Percentiles rank a stretch among this genome's conserved stretches.
Conservation (phyloP, 345 rosid species). For the Euphorbia lathyris region DNA sequence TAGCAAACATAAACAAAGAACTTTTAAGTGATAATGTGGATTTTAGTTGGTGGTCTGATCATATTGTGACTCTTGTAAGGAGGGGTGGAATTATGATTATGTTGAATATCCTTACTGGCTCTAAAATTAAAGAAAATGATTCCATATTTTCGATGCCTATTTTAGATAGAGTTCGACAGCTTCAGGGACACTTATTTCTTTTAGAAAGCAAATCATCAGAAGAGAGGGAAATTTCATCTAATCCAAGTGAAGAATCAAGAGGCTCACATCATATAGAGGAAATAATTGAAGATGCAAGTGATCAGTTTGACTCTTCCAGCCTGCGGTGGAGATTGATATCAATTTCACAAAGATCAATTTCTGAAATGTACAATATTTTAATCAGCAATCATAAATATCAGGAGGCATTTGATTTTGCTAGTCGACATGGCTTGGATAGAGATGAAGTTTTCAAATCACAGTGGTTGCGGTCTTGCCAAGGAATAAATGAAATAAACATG, state of each 20-base stretch:
- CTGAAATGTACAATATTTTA: slow-evolving; percentile 75
- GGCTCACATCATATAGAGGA: slow-evolving; percentile 28
- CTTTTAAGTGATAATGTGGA: slow-evolving; percentile 48
- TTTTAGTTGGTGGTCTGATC: slow-evolving; percentile 95
- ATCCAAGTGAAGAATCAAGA: slow-evolving; percentile 29
- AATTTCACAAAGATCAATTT: slow-evolving; percentile 68
- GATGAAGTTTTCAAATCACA: slow-evolving; percentile 77
- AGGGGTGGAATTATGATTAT: slow-evolving; percentile 49
- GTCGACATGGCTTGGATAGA: slow-evolving; percentile 67
- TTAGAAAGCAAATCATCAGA: slow-evolving; percentile 51
- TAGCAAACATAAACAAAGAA: slow-evolving; percentile 24
- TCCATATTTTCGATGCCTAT: slow-evolving; percentile 54
- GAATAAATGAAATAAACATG: slow-evolving; percentile 51
- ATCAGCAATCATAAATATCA: slow-evolving; percentile 55
- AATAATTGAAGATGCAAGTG: slow-evolving; percentile 29
- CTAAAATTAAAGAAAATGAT: slow-evolving; percentile 49
- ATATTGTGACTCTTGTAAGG: slow-evolving; percentile 56
- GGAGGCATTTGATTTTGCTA: slow-evolving; percentile 77
- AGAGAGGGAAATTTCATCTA: slow-evolving; percentile 28
- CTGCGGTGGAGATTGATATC: slow-evolving; percentile 71
- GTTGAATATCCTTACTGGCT: slow-evolving; percentile 53
- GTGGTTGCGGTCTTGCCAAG: slow-evolving; percentile 73
- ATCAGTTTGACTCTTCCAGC: slow-evolving; percentile 36
- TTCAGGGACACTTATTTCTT: slow-evolving; percentile 62
- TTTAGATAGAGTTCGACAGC: slow-evolving; percentile 53